A percentile compares a stretch with the other conserved stretches of the same genome.
These are phyloP conservation scores for Kluyveromyces dobzhanskii DNA, from an alignment of 805 yeast genomes.

Conservation along the genomic window DNA sequence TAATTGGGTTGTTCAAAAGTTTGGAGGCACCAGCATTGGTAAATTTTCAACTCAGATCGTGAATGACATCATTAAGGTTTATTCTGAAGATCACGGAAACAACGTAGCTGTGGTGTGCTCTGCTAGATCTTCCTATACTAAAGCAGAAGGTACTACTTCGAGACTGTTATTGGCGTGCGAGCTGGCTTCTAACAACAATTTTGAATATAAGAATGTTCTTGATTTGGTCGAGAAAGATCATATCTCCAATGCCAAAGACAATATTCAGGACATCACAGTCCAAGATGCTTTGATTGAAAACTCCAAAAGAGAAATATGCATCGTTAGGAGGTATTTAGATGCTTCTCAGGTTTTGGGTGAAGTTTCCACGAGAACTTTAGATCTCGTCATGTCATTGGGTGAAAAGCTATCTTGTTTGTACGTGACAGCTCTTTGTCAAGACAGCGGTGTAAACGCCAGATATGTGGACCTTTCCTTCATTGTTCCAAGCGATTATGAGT, in stretches of 20 bases:
- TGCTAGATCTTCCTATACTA: constrained; percentile 85
- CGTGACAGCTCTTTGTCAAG: constrained; percentile 79
- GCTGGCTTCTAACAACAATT: constrained; percentile 45
- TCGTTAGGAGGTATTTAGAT: constrained; percentile 60
- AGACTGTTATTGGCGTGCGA: constrained; percentile 82
- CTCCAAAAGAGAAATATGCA: constrained; percentile 56
- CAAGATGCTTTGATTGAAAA: constrained; percentile 47
- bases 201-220: constrained; percentile 50
- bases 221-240: constrained; percentile 74
- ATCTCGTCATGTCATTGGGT: constrained; percentile 85
- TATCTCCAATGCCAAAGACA: constrained; percentile 54
- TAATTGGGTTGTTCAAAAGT: constrained; percentile 82
- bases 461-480: constrained; percentile 74
- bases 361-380: constrained; percentile 79
- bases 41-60: constrained; percentile 84
- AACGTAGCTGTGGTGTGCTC: constrained; percentile 93
- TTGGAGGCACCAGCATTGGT: constrained; percentile 96
- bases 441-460: constrained; percentile 66
- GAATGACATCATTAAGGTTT: constrained; percentile 70
- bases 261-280: constrained; percentile 39
- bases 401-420: constrained; percentile 87
- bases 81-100: constrained; percentile 35
- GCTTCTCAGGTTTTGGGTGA: constrained; percentile 93
- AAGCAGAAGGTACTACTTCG: constrained; percentile 93
- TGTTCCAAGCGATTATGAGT: constrained; percentile 53